These are phyloP conservation scores for Kwoniella dendrophila DNA, from an alignment of 768 basidiomycete genomes.

Conservation along the genomic window DNA sequence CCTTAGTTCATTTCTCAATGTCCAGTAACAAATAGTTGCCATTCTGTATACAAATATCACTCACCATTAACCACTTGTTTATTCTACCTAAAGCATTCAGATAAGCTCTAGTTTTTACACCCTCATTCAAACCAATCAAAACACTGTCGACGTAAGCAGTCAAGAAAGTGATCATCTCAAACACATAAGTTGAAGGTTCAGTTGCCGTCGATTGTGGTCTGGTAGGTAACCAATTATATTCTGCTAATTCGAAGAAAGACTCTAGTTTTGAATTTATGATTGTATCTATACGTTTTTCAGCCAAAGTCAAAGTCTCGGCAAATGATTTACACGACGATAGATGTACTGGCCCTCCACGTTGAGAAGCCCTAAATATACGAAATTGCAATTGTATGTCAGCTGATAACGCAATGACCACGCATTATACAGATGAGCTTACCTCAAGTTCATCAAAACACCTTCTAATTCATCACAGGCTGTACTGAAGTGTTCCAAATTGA, in stretches of 20 bases:
- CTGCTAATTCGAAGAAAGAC: conserved; percentile 91
- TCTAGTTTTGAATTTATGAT: conserved; percentile 90
- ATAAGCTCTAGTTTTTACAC: conserved; percentile 87
- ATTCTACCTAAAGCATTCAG: conserved; percentile 84
- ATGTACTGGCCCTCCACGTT: conserved; percentile 77
- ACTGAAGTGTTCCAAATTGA: conserved; percentile 90
- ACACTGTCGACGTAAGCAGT: conserved; percentile 84
- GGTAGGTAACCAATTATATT: conserved; percentile 84
- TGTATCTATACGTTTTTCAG: conserved; percentile 73
- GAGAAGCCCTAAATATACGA: conserved; percentile 66
- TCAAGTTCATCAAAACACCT: conserved; percentile 75
- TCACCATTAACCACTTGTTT: conserved; percentile 82
- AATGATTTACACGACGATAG: conserved; percentile 68
- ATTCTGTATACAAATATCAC: conserved; percentile 39
- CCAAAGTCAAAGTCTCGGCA: conserved; percentile 67
- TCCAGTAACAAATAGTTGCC: background rate
- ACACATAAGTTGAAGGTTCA: conserved; percentile 88
- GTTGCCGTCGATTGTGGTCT: conserved; percentile 59
- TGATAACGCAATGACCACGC: background rate
- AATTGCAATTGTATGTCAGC: background rate
- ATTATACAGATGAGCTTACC: conserved; percentile 59
- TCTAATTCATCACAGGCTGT: conserved; percentile 81
- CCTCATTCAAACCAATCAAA: conserved; percentile 74
- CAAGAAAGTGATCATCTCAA: conserved; percentile 94
- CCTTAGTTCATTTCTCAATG: background rate